Evolutionary conservation across 1,284 basidiomycete species (phyloP).

Genomic region (Grifola frondosa): DNA sequence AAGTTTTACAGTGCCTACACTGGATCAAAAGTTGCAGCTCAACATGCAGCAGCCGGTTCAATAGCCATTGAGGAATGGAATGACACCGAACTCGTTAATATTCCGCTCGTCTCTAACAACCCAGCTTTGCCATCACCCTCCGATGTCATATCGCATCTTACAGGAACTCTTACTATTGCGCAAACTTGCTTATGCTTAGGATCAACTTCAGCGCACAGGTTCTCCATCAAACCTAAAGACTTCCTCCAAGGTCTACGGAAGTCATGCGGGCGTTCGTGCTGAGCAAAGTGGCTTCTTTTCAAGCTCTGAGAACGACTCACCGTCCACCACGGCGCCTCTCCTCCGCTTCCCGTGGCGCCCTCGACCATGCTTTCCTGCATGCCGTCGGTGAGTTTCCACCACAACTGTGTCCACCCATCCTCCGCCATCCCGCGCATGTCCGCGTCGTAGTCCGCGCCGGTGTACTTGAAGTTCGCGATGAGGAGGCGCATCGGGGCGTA

Average conservation of each 20-base stretch:
- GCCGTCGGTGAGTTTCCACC: constrained; percentile 76
- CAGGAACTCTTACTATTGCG: too few relatives aligned
- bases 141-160: too few relatives aligned
- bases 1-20: too few relatives aligned
- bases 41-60: too few relatives aligned
- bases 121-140: too few relatives aligned
- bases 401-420: constrained; percentile 66
- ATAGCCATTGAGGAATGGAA: too few relatives aligned
- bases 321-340: constrained; percentile 72
- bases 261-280: constrained; percentile 27
- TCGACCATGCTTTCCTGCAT: constrained; percentile 78
- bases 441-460: constrained; percentile 55
- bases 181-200: background rate
- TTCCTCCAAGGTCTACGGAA: constrained; percentile 55
- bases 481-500: constrained; percentile 62
- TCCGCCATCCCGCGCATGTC: constrained; percentile 69
- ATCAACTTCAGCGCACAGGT: background rate
- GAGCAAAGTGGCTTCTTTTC: background rate
- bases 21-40: too few relatives aligned
- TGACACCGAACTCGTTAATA: too few relatives aligned
- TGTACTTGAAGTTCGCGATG: constrained; percentile 71
- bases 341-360: constrained; percentile 68
- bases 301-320: constrained; percentile 19
- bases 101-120: too few relatives aligned
- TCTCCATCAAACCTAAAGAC: constrained; percentile 72